These are phyloP conservation scores for Paecilomyces formosus DNA, from an alignment of 2,329 filamentous ascomycete genomes.

Conservation along the genomic window DNA sequence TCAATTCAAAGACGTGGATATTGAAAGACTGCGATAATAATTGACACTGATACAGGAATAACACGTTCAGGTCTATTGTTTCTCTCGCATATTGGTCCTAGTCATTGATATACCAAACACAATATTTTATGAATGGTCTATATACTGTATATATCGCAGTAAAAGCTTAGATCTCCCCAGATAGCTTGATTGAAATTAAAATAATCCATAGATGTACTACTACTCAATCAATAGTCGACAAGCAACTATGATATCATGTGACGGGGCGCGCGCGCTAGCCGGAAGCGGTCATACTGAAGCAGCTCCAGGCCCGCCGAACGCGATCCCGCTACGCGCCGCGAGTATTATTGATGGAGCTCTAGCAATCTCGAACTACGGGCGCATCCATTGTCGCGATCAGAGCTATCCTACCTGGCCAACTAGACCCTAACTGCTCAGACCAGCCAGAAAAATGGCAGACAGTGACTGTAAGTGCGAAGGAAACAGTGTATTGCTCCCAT, in stretches of 20 bases:
- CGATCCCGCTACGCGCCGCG: conserved; percentile 11
- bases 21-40: too few relatives aligned
- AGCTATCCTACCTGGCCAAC: conserved; percentile 12
- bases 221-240: background rate
- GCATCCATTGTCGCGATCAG: background rate
- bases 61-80: too few relatives aligned
- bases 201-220: too few relatives aligned
- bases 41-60: too few relatives aligned
- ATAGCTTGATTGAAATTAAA: too few relatives aligned
- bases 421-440: conserved; percentile 13
- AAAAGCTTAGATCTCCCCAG: too few relatives aligned
- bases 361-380: background rate
- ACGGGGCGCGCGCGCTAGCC: conserved; percentile 4
- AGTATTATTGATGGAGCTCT: background rate
- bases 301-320: conserved; percentile 11
- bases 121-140: too few relatives aligned
- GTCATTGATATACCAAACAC: too few relatives aligned
- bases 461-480: conserved; percentile 19
- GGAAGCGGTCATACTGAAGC: conserved; percentile 15
- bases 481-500: background rate
- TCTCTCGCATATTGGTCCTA: too few relatives aligned
- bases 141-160: too few relatives aligned
- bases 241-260: background rate
- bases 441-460: conserved; percentile 17
- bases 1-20: too few relatives aligned